Evolutionary conservation across 148 eudicot species (phyloP).

Genomic region (Limonium bicolor): DNA sequence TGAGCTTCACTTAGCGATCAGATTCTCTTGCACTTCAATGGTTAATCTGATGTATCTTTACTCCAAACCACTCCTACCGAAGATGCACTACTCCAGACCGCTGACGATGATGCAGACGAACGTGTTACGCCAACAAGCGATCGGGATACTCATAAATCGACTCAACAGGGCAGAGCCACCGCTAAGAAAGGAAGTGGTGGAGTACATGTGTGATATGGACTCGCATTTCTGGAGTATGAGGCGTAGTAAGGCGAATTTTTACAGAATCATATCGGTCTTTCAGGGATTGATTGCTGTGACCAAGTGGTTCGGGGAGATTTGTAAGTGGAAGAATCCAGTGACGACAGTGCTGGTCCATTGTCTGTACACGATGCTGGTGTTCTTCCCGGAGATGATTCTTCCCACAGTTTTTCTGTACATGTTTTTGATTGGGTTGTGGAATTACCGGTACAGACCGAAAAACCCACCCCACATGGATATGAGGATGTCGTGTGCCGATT

Average conservation of each 20-base stretch:
- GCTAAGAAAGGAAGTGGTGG: constrained; percentile 54
- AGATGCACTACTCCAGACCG: constrained; percentile 74
- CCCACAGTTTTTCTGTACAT: constrained; percentile 64
- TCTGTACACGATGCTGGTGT: constrained; percentile 49
- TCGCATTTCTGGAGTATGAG: constrained; percentile 89
- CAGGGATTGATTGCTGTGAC: constrained; percentile 34
- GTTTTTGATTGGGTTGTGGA: constrained; percentile 74
- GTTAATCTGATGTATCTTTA: constrained; percentile 46
- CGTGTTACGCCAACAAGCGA: constrained; percentile 44
- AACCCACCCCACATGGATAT: constrained; percentile 80
- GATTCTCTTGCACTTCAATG: constrained; percentile 60
- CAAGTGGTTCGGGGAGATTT: constrained; percentile 66
- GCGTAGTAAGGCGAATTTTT: constrained; percentile 77
- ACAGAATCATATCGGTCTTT: constrained; percentile 37
- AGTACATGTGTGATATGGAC: constrained; percentile 69
- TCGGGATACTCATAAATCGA: constrained; percentile 35
- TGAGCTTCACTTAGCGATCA: constrained; percentile 67
- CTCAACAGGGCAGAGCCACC: constrained; percentile 79
- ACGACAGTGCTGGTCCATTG: constrained; percentile 59
- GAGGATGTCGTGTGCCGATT: constrained; percentile 43
- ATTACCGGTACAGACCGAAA: constrained; percentile 33
- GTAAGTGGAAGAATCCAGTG: constrained; percentile 54
- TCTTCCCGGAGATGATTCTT: constrained; percentile 57
- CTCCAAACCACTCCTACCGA: constrained; percentile 59
- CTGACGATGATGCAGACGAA: constrained; percentile 39